Evolutionary conservation across 2,329 filamentous ascomycete genomes (phyloP), one percentile per base, ranked within the genome.

Genomic region (Pseudovirgaria hyperparasitica): DNA sequence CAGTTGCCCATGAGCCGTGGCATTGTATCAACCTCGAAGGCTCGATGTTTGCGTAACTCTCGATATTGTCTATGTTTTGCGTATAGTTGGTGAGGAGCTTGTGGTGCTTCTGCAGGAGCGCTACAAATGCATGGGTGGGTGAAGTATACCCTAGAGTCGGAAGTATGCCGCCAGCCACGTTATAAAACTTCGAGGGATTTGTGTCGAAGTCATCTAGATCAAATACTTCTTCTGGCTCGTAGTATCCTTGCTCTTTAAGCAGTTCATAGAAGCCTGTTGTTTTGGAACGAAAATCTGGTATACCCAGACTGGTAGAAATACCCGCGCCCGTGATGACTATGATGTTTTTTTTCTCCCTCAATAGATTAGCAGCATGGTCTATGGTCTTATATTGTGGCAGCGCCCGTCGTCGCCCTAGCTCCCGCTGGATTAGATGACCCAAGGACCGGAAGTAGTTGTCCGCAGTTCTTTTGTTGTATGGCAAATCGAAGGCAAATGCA

Each of bases 41-140:
- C 13, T 64, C 57, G 33, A 98, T 82, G 13, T 90, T 90, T 0
- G 87, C 87, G 44, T 81, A 76, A 34, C 76, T 70, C 54, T 98
- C 87, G 27, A 94, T 74, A 42, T 94, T 94, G 62, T 98, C 90
- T 46, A 98, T 96, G 54, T 98, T 98, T 52, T 98, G 90, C 1
- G 90, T 92, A 60, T 94, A 98, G 58, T 96, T 94, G 22, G 86
- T 96, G 33, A 94, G 70, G 5, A 98, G 70, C 54, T 93, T 93
- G 38, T 72, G 75, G 52, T 85, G 80, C 40, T 87, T 70, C 54
- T 98, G 82, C 19, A 98, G 69, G 42, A 94, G 67, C 18, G 76
- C 73, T 46, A 98, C 92, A 59, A 98, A 98, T 28, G 79, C 76
- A 62, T 98, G 90, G 0, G 90, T 96, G 0, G 87, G 86, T 1